Percentiles rank a stretch among this genome's conserved stretches.
Evolutionary conservation across 306 rosid genomes (phyloP).

Genomic region (Rubus idaeus): DNA sequence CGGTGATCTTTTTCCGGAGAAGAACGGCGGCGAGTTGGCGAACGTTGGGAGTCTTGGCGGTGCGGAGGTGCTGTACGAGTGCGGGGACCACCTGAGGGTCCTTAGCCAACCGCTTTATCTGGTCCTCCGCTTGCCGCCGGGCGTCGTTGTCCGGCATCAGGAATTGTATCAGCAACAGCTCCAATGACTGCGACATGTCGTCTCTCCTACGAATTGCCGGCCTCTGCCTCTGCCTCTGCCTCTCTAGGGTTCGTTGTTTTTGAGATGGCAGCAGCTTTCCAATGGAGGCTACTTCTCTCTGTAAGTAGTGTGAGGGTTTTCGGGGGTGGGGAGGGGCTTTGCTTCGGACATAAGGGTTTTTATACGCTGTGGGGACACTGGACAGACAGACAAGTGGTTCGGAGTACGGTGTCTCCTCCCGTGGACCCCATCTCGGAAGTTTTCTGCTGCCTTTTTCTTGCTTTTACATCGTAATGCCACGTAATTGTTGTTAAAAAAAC

Average conservation of each 20-base stretch:
- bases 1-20: slow-evolving; percentile 97
- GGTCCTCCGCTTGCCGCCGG: slow-evolving; percentile 97
- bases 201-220: neutral
- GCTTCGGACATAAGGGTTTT: slow-evolving; percentile 33
- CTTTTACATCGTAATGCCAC: too few relatives aligned
- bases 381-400: neutral
- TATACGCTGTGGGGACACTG: slow-evolving; percentile 29
- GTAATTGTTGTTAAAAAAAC: too few relatives aligned
- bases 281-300: neutral
- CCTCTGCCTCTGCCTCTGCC: neutral
- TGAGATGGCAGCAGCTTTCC: neutral
- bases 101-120: slow-evolving; percentile 87
- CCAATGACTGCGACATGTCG: slow-evolving; percentile 86
- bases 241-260: neutral
- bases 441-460: too few relatives aligned
- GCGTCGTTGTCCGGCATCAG: slow-evolving; percentile 98
- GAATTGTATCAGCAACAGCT: slow-evolving; percentile 86
- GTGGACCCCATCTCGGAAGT: neutral
- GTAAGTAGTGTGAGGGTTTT: slow-evolving; percentile 12
- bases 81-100: slow-evolving; percentile 96
- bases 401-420: neutral
- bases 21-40: slow-evolving; percentile 92
- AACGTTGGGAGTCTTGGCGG: slow-evolving; percentile 96
- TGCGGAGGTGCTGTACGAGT: slow-evolving; percentile 81
- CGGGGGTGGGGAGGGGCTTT: neutral